Evolutionary conservation across 176 grass and related monocot genomes (phyloP).

Genomic region (Metroxylon sagu): DNA sequence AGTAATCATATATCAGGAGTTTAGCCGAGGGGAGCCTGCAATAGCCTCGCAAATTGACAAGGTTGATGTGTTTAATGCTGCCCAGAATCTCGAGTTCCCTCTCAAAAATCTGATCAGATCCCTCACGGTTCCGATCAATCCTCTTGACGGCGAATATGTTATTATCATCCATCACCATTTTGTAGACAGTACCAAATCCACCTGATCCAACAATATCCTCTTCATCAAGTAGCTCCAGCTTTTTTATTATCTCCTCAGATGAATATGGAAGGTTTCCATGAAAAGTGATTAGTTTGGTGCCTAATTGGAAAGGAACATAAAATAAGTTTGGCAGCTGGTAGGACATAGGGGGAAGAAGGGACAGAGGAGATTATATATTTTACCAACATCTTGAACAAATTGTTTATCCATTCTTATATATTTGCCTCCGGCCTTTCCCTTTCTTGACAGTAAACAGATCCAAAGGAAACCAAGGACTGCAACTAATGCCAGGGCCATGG

Average conservation of each 20-base stretch:
- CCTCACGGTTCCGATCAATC: constrained; percentile 48
- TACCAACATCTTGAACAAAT: constrained; percentile 47
- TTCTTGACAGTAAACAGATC: constrained; percentile 82
- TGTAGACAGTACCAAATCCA: constrained; percentile 89
- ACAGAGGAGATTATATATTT: not conserved
- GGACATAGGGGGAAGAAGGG: not conserved
- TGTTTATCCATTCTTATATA: constrained; percentile 79
- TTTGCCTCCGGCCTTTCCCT: constrained; percentile 47
- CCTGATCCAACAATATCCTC: constrained; percentile 78
- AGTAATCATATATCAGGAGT: constrained; percentile 83
- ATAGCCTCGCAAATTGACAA: constrained; percentile 86
- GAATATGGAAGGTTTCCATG: constrained; percentile 90
- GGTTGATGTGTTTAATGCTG: constrained; percentile 93
- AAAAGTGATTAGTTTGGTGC: constrained; percentile 84
- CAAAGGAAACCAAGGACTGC: constrained; percentile 67
- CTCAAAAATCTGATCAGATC: constrained; percentile 52
- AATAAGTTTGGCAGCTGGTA: no score
- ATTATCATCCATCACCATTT: constrained; percentile 86
- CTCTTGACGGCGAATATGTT: constrained; percentile 72
- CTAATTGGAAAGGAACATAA: constrained; percentile 14
- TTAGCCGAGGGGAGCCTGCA: constrained; percentile 50
- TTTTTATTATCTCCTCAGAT: constrained; percentile 81
- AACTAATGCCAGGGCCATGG: constrained; percentile 73
- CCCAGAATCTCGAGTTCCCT: constrained; percentile 92
- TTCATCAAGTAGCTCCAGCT: constrained; percentile 78